Base-by-base conservation (phyloP, 2,329 filamentous ascomycete species). In the Fusarium staphyleae region DNA sequence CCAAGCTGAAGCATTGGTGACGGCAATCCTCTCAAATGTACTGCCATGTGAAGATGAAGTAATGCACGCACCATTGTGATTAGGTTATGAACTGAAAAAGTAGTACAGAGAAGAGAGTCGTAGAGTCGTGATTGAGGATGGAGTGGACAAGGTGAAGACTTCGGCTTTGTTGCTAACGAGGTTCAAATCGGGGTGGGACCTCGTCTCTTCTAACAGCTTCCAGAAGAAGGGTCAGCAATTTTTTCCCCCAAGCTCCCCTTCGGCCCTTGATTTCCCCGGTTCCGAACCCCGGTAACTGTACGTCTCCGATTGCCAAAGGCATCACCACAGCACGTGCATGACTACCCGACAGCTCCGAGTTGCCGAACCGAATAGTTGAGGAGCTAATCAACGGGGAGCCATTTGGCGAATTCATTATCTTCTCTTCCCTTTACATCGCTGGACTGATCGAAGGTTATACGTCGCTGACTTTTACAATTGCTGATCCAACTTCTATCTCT, bases 141-240 rank as follows among this genome's bases (percentile, higher is more conserved):
- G 45, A 52, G 48, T 37, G 41, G 53, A 55, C 33, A 54, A 39
- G 43, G 26, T 37, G 49, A 48, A 58, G 52, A 57, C 43, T 57
- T 57, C 42, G 52, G 52, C 41, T 54, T 57, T 55, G 58, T 50
- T 56, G 60, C 52, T 54, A 55, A 66, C 52, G 54, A 63, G 53
- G 52, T 64, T 69, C 60, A 64, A 62, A 55, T 54, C 58, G 55
- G 57, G 40, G 54, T 67, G 70, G 71, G 71, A 70, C 64, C 69
- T 72, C 60, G 33, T 60, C 54, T 67, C 60, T 74, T 74, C 73
- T 54, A 75, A 74, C 63, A 73, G 70, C 73, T 75, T 75, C 73
- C 71, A 75, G 70, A 74, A 24, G 73, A 64, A 63, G 51, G 50
- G 64, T 62, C 63, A 65, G 67, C 69, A 73, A 74, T 73, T 74